A percentile compares a stretch with the other conserved stretches of the same genome.
Evolutionary conservation across 352 stramenopile genomes (phyloP).

Genomic region (Pythium apleroticum): DNA sequence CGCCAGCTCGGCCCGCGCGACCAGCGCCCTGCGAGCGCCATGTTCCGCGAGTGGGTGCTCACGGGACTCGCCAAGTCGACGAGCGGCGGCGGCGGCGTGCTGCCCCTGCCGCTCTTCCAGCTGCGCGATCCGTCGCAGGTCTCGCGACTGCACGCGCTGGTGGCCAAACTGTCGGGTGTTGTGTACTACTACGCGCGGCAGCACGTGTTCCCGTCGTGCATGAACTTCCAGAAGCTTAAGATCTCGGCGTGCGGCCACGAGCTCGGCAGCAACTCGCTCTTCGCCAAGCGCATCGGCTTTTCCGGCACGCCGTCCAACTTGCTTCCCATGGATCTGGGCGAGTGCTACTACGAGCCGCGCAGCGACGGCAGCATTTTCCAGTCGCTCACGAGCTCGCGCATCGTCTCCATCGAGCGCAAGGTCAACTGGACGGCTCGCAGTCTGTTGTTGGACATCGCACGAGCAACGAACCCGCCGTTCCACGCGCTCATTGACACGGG

Average conservation of each 20-base stretch:
- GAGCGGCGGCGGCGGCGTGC: constrained; percentile 49
- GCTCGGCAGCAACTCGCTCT: constrained; percentile 98
- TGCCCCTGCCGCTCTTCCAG: constrained; percentile 97
- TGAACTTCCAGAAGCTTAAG: constrained; percentile 99
- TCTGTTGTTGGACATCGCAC: constrained; percentile 79
- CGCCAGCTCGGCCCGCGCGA: constrained; percentile 80
- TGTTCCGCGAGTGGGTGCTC: constrained; percentile 80
- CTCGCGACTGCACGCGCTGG: constrained; percentile 91
- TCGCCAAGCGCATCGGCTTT: constrained; percentile 97
- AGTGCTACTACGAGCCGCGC: constrained; percentile 98
- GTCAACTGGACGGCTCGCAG: constrained; percentile 77
- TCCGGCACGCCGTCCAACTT: constrained; percentile 99
- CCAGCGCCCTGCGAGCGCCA: constrained; percentile 68
- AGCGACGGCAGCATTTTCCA: constrained; percentile 99
- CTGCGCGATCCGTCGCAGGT: constrained; percentile 97
- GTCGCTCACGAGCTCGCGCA: constrained; percentile 93
- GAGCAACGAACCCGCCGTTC: constrained; percentile 54
- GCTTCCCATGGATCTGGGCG: constrained; percentile 97
- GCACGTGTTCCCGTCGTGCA: constrained; percentile 99
- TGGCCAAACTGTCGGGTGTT: constrained; percentile 92
- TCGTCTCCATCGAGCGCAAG: constrained; percentile 87
- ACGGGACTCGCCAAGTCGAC: constrained; percentile 38
- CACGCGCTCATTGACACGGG: constrained; percentile 92
- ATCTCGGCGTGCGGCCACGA: constrained; percentile 99
- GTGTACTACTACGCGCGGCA: constrained; percentile 98